Evolutionary conservation across 75 land plant species (phyloP).

Genomic region (Pinus tabuliformis): DNA sequence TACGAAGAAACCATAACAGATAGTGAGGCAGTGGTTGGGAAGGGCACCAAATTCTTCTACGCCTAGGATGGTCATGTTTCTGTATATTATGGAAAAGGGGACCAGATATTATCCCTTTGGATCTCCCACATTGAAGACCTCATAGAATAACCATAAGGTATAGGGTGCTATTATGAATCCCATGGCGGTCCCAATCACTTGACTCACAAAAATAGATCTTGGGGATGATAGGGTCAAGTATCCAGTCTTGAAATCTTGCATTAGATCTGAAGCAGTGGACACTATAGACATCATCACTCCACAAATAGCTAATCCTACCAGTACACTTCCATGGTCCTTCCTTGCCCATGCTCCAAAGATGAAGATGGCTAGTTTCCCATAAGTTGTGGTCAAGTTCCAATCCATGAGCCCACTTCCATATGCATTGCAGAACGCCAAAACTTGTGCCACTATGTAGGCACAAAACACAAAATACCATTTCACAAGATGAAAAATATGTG

Average conservation of each 20-base stretch:
- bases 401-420: constrained; percentile 67
- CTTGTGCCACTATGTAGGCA: constrained; percentile 49
- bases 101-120: too few relatives aligned
- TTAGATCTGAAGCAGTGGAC: constrained; percentile 52
- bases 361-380: constrained; percentile 60
- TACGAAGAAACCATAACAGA: too few relatives aligned
- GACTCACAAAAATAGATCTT: constrained; percentile 62
- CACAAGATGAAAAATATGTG: constrained; percentile 33
- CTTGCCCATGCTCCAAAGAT: constrained; percentile 62
- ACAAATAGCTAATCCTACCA: constrained; percentile 51
- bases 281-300: constrained; percentile 69
- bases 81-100: too few relatives aligned
- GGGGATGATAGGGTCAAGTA: constrained; percentile 59
- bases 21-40: too few relatives aligned
- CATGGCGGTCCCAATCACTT: constrained; percentile 47
- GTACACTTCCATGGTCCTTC: constrained; percentile 30
- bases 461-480: constrained; percentile 33
- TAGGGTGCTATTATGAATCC: constrained; percentile 50
- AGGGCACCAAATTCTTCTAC: constrained; percentile 59
- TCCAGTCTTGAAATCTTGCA: constrained; percentile 64
- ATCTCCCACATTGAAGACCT: constrained; percentile 41
- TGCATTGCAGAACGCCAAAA: constrained; percentile 61
- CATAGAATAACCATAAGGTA: constrained; percentile 58
- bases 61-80: constrained; percentile 49
- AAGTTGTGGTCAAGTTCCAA: constrained; percentile 57